Evolutionary conservation across 208 protist genomes (phyloP).

Genomic region (Porcisia deanei): DNA sequence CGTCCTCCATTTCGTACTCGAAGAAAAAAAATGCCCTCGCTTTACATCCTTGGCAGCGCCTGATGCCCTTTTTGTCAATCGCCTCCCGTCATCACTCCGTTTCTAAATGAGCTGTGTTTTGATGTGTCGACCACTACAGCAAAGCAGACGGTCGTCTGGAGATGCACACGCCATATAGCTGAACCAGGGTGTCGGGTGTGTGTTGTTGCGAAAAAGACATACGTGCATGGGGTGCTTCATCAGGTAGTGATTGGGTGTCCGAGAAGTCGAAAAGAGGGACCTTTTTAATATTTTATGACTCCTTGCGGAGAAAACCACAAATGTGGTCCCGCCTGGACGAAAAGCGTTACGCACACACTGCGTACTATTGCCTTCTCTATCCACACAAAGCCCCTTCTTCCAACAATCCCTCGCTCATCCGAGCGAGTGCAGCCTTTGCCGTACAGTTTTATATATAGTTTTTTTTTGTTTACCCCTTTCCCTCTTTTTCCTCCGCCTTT

Average conservation of each 20-base stretch:
- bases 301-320: conserved; percentile 10
- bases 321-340: conserved; percentile 14
- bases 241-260: not conserved
- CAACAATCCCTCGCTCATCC: not conserved
- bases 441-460: not conserved
- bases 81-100: not conserved
- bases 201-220: too few relatives aligned
- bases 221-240: not conserved
- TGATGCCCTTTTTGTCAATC: not conserved
- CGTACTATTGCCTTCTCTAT: conserved; percentile 7
- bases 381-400: not conserved
- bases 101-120: not conserved
- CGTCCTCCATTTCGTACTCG: conserved; percentile 3
- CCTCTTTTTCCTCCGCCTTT: not conserved
- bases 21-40: not conserved
- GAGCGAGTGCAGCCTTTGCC: not conserved
- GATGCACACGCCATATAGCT: too few relatives aligned
- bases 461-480: not conserved
- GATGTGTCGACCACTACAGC: too few relatives aligned
- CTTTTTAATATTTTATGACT: conserved; percentile 9
- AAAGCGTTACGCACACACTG: not conserved
- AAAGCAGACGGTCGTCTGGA: not conserved
- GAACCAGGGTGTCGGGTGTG: not conserved
- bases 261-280: conserved; percentile 6
- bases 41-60: not conserved